Conservation (phyloP, 2,329 filamentous ascomycete species). For the Epichloe aotearoae region DNA sequence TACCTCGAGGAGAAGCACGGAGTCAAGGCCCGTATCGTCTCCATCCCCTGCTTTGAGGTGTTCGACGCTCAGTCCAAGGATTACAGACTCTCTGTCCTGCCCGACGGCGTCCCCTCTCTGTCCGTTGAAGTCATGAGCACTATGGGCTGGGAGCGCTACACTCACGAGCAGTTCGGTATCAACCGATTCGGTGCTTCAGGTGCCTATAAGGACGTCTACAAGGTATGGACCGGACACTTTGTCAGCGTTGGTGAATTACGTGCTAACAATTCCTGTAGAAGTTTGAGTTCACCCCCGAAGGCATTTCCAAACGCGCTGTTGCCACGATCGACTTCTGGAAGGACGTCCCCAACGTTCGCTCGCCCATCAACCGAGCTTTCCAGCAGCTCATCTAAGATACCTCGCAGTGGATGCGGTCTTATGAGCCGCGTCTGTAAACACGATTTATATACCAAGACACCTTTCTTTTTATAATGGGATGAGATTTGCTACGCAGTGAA, state of each 20-base stretch:
- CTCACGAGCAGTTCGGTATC: conserved; percentile 97
- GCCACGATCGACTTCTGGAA: conserved; percentile 97
- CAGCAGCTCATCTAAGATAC: conserved; percentile 74
- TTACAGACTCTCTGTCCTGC: conserved; percentile 84
- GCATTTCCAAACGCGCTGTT: conserved; percentile 85
- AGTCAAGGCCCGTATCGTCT: conserved; percentile 82
- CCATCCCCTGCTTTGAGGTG: conserved; percentile 91
- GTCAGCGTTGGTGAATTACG: background rate
- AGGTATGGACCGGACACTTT: conserved; percentile 37
- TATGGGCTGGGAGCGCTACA: conserved; percentile 97
- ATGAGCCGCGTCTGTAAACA: background rate
- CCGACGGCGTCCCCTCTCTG: conserved; percentile 84
- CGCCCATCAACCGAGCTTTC: conserved; percentile 90
- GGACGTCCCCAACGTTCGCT: conserved; percentile 78
- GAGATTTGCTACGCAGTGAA: conserved; percentile 14
- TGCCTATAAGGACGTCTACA: conserved; percentile 96
- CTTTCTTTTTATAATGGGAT: conserved; percentile 6
- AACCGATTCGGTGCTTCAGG: conserved; percentile 98
- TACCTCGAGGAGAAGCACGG: conserved; percentile 79
- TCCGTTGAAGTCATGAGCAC: conserved; percentile 96
- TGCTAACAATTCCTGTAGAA: conserved; percentile 49
- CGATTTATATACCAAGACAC: background rate
- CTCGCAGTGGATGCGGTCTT: background rate
- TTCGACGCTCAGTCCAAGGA: conserved; percentile 92
- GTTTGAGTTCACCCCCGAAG: conserved; percentile 97